Evolutionary conservation across 2,329 filamentous ascomycete genomes (phyloP), one percentile per base, ranked within the genome.

Genomic region (Pseudogymnoascus sp.): DNA sequence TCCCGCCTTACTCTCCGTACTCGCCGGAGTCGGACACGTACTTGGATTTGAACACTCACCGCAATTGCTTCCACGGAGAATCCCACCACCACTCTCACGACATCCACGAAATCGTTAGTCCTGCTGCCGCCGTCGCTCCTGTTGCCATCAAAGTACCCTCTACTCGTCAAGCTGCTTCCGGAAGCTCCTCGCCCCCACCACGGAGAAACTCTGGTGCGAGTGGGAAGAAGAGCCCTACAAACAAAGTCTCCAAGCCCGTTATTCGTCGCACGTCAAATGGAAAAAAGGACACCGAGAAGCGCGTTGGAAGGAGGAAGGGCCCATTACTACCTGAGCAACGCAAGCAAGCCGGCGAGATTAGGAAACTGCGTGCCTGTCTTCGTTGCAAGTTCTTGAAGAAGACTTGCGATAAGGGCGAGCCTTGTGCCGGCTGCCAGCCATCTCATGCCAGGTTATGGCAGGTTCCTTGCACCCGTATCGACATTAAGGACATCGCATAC

Each of bases 361-460:
- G 93, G 74, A 97, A 97, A 77, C 80, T 97, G 69, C 85, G 93
- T 71, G 93, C 93, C 57, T 97, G 93, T 74, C 80, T 97, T 69
- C 87, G 93, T 67, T 97, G 93, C 84, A 97, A 97, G 78, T 97
- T 97, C 80, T 81, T 97, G 74, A 97, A 97, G 84, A 97, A 97
- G 84, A 97, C 93, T 57, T 97, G 93, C 73, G 93, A 97, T 76
- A 97, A 95, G 79, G 93, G 93, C 65, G 92, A 97, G 78, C 93
- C 93, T 62, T 97, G 93, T 76, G 89, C 88, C 70, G 93, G 93
- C 57, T 97, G 93, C 79, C 90, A 96, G 78, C 93, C 93, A 58
- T 96, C 92, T 18, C 93, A 97, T 74, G 93, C 93, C 65, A 87
- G 93, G 66, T 81, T 97, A 59, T 97, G 93, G 93, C 92, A 97